Conservation (phyloP, 805 yeast genomes). For the Kazachstania taianensis region DNA sequence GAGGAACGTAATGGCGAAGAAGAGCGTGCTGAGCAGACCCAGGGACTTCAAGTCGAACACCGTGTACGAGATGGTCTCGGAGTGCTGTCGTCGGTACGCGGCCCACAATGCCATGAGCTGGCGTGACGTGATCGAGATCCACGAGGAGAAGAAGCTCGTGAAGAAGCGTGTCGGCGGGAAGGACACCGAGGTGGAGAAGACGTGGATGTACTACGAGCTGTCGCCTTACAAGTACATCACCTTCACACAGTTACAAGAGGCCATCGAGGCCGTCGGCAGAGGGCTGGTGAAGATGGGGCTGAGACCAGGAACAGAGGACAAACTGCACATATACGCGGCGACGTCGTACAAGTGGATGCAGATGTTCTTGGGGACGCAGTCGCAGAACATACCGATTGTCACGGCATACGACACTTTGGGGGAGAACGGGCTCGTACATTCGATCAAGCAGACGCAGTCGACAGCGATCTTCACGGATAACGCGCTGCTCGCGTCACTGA, state of each 20-base stretch:
- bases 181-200: constrained; percentile 60
- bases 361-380: constrained; percentile 63
- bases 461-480: constrained; percentile 79
- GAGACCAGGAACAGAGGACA: constrained; percentile 46
- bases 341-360: constrained; percentile 91
- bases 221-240: constrained; percentile 60
- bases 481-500: constrained; percentile 51
- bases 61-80: constrained; percentile 57
- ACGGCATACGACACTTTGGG: constrained; percentile 96
- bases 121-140: constrained; percentile 66
- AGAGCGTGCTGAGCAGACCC: constrained; percentile 50
- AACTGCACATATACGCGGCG: constrained; percentile 74
- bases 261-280: constrained; percentile 49
- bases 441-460: constrained; percentile 73
- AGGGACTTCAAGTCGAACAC: constrained; percentile 52
- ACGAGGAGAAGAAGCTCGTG: constrained; percentile 64
- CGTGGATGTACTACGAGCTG: constrained; percentile 79
- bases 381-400: constrained; percentile 77
- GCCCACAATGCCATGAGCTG: constrained; percentile 55
- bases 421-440: constrained; percentile 76
- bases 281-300: constrained; percentile 73
- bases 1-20: constrained; percentile 41
- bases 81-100: constrained; percentile 50
- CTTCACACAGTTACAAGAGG: constrained; percentile 43
- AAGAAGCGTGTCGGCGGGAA: constrained; percentile 73